Percentiles rank a stretch among this genome's conserved stretches.
Evolutionary conservation across 108 stramenopile genomes (phyloP).

Genomic region (Cyclotella sp.): DNA sequence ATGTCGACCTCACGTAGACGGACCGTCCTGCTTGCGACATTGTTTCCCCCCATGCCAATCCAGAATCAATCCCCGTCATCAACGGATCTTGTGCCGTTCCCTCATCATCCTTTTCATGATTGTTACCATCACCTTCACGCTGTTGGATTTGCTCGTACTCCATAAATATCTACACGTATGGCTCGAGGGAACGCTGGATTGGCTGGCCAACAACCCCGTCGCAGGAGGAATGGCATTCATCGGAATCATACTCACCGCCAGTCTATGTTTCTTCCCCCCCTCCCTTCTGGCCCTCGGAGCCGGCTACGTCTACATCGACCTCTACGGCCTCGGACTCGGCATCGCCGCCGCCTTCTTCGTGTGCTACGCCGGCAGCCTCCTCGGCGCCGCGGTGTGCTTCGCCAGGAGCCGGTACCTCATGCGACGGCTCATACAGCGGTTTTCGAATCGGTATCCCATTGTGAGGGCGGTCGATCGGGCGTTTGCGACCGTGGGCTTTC

Average conservation of each 20-base stretch:
- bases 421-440: slow-evolving; percentile 40
- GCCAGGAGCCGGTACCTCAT: slow-evolving; percentile 47
- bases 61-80: slow-evolving; percentile 22
- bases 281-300: slow-evolving; percentile 39
- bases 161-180: slow-evolving; percentile 42
- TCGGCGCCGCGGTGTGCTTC: slow-evolving; percentile 50
- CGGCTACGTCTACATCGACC: slow-evolving; percentile 45
- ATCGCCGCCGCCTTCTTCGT: slow-evolving; percentile 44
- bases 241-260: slow-evolving; percentile 33
- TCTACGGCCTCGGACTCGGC: slow-evolving; percentile 41
- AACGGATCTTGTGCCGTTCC: slow-evolving; percentile 31
- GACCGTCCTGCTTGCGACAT: slow-evolving; percentile 9
- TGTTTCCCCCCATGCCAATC: not conserved
- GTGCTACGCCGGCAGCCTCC: slow-evolving; percentile 39
- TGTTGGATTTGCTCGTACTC: slow-evolving; percentile 44
- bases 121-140: slow-evolving; percentile 47
- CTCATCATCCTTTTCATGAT: slow-evolving; percentile 55
- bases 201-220: slow-evolving; percentile 25
- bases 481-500: slow-evolving; percentile 52
- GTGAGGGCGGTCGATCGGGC: slow-evolving; percentile 55
- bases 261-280: slow-evolving; percentile 48
- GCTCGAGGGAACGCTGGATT: slow-evolving; percentile 27
- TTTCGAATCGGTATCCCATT: slow-evolving; percentile 47
- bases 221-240: slow-evolving; percentile 41
- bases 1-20: slow-evolving; percentile 30